Evolutionary conservation across 73 alveolate genomes (phyloP).

Genomic region (Blepharisma stoltei): DNA sequence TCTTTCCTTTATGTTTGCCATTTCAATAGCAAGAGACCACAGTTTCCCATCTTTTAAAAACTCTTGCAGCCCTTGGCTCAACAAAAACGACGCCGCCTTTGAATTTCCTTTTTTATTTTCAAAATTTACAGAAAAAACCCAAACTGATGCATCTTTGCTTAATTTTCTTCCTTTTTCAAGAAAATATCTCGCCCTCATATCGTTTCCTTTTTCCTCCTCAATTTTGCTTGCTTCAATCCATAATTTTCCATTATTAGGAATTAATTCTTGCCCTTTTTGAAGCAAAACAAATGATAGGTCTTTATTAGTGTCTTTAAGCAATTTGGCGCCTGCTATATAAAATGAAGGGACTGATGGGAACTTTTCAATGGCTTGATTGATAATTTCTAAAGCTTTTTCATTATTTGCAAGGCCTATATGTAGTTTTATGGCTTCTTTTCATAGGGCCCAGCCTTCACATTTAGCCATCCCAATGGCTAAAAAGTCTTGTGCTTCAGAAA

Average conservation of each 20-base stretch:
- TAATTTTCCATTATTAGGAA: conserved; percentile 55
- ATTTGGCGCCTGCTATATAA: too few species aligned
- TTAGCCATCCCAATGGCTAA: too few species aligned
- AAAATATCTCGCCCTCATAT: neutral
- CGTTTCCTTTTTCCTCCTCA: neutral
- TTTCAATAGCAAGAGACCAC: conserved; percentile 71
- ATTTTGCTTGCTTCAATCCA: conserved; percentile 43
- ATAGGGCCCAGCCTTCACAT: too few species aligned
- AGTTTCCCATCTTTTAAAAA: conserved; percentile 59
- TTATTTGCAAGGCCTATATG: too few species aligned
- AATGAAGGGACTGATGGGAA: too few species aligned
- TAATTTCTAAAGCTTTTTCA: too few species aligned
- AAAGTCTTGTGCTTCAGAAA: too few species aligned
- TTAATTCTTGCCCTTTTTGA: conserved; percentile 27
- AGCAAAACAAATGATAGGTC: too few species aligned
- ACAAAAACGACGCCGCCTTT: conserved; percentile 60
- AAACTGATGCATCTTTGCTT: conserved; percentile 48
- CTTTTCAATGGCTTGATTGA: too few species aligned
- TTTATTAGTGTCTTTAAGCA: too few species aligned
- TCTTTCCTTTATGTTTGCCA: conserved; percentile 60
- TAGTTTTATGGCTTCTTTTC: too few species aligned
- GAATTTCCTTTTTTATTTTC: conserved; percentile 59
- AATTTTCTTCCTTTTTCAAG: conserved; percentile 14
- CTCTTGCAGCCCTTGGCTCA: conserved; percentile 60
- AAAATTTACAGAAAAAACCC: conserved; percentile 62